phyloP scores from a whole-genome alignment of 139 green algal genomes.

The Nannochloris sp. region DNA sequence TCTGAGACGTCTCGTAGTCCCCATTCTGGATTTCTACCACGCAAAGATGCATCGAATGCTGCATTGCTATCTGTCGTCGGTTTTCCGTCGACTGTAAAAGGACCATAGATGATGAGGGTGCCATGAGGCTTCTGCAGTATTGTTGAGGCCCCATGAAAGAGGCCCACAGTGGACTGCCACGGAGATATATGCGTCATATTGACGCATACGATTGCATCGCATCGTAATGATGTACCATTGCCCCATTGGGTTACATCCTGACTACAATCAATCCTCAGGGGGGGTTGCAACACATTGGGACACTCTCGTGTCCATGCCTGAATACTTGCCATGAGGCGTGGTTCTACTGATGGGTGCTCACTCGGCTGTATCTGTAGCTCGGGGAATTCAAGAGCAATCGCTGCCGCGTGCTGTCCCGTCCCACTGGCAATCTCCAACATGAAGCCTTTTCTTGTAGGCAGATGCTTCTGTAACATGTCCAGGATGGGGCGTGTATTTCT shows the following conservation, averaged over 20 bases:
- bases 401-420: constrained; percentile 39
- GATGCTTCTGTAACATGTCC: too few species aligned
- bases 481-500: too few species aligned
- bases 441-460: not conserved
- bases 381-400: constrained; percentile 25
- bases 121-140: constrained; percentile 5
- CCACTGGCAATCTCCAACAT: constrained; percentile 33
- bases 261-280: not conserved
- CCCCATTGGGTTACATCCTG: not conserved
- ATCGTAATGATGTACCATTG: constrained; percentile 1
- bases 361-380: constrained; percentile 29
- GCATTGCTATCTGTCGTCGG: constrained; percentile 39
- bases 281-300: constrained; percentile 18
- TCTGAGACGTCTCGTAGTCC: constrained; percentile 48
- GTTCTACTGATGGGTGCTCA: constrained; percentile 14
- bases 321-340: constrained; percentile 4
- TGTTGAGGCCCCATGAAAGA: constrained; percentile 32
- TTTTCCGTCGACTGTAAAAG: constrained; percentile 33
- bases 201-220: constrained; percentile 20
- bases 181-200: constrained; percentile 55
- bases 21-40: constrained; percentile 30
- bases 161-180: constrained; percentile 28
- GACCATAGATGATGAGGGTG: constrained; percentile 41
- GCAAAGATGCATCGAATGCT: constrained; percentile 39
- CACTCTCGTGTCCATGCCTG: constrained; percentile 7